These are phyloP conservation scores for Globisporangium radiosum DNA, from an alignment of 352 stramenopile genomes.

Conservation along the genomic window DNA sequence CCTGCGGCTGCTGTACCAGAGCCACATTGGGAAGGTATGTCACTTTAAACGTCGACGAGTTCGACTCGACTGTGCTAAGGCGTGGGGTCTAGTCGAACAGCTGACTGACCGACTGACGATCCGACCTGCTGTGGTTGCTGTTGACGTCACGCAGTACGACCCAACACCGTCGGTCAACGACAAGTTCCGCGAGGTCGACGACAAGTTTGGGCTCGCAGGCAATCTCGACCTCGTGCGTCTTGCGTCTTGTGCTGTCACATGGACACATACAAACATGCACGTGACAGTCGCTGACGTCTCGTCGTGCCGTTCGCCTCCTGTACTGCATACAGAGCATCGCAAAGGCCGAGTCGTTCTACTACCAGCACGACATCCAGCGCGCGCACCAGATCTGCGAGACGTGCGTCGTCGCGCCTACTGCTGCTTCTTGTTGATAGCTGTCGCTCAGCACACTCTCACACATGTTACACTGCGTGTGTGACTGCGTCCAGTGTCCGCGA, in stretches of 20 bases:
- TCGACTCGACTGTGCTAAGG: no score
- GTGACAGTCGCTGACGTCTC: no score
- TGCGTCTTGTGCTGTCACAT: background rate
- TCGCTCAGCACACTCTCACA: background rate
- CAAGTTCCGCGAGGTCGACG: conserved; percentile 59
- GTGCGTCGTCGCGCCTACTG: conserved; percentile 17
- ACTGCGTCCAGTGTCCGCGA: conserved; percentile 46
- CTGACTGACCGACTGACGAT: background rate
- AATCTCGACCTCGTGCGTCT: conserved; percentile 65
- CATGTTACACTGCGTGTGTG: background rate
- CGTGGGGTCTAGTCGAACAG: background rate
- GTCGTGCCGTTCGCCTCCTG: background rate
- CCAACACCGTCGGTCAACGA: conserved; percentile 34
- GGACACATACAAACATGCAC: no score
- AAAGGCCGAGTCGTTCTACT: conserved; percentile 79
- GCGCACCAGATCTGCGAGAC: conserved; percentile 74
- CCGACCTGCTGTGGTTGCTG: background rate
- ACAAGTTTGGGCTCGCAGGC: conserved; percentile 37
- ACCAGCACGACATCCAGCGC: conserved; percentile 79
- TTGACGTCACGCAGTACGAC: conserved; percentile 41
- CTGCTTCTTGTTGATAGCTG: conserved; percentile 2
- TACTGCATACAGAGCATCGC: conserved; percentile 42
- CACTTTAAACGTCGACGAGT: background rate
- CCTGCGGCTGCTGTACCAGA: conserved; percentile 55
- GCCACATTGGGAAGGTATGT: conserved; percentile 57